Conservation (phyloP, 2,329 filamentous ascomycete genomes). For the Immersiporthe knoxdaviesiana region DNA sequence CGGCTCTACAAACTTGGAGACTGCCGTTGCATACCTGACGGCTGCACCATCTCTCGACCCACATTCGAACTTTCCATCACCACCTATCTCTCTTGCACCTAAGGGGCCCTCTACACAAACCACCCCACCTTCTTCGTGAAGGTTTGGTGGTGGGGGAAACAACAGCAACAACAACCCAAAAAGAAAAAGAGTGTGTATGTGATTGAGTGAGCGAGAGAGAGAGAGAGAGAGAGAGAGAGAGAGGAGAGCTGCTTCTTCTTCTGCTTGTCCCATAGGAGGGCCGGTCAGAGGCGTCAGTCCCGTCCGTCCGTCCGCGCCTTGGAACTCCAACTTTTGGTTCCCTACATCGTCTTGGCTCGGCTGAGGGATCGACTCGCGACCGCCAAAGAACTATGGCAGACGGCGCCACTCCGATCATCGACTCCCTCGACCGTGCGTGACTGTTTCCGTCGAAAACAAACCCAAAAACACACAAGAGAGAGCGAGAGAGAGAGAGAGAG, state of each 20-base stretch:
- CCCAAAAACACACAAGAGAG: no score
- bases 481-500: no score
- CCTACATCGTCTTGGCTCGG: background rate
- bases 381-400: slow-evolving; percentile 3
- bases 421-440: background rate
- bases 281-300: background rate
- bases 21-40: slow-evolving; percentile 10
- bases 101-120: background rate
- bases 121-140: slow-evolving; percentile 28
- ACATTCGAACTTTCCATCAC: slow-evolving; percentile 30
- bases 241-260: background rate
- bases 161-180: background rate
- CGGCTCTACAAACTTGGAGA: background rate
- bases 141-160: slow-evolving; percentile 26
- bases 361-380: slow-evolving; percentile 11
- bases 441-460: background rate
- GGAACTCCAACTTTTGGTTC: background rate
- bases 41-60: slow-evolving; percentile 20
- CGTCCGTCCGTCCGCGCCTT: background rate
- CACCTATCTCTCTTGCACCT: slow-evolving; percentile 10
- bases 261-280: background rate
- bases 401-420: slow-evolving; percentile 4
- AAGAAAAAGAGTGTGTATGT: no score
- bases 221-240: background rate
- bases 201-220: no score